phyloP scores from a whole-genome alignment of 495 filamentous ascomycete species.

The Cladorrhinum samala region DNA sequence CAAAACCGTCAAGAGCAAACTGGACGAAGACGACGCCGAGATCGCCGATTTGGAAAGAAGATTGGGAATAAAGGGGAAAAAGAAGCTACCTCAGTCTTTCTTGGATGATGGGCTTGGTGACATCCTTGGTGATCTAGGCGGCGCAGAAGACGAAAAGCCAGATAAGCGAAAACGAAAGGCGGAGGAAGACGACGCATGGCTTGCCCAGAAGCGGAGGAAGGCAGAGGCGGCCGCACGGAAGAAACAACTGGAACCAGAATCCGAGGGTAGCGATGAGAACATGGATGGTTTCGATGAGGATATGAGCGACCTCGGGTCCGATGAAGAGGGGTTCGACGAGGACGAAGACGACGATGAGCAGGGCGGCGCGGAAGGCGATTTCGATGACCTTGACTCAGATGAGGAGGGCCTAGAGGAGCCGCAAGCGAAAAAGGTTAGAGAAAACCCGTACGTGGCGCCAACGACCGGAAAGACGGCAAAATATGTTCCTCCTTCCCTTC shows the following conservation, averaged over 20 bases:
- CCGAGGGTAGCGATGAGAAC: conserved; percentile 26
- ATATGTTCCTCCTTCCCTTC: conserved; percentile 86
- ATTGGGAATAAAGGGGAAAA: conserved; percentile 76
- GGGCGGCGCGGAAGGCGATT: conserved; percentile 12
- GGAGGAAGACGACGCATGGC: conserved; percentile 49
- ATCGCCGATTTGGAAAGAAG: conserved; percentile 86
- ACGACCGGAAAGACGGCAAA: conserved; percentile 38
- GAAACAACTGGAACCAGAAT: conserved; percentile 15
- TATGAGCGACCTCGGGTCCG: no score
- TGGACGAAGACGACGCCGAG: conserved; percentile 74
- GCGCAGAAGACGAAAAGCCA: conserved; percentile 46
- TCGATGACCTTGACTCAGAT: conserved; percentile 31
- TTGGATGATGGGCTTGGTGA: conserved; percentile 82
- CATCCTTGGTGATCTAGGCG: conserved; percentile 64
- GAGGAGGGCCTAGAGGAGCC: conserved; percentile 6
- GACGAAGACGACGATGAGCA: conserved; percentile 22
- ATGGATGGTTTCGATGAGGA: conserved; percentile 23
- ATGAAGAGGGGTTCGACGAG: conserved; percentile 18
- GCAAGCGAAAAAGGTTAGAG: conserved; percentile 32
- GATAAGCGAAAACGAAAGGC: conserved; percentile 63
- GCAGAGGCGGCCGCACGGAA: conserved; percentile 25
- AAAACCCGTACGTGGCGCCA: conserved; percentile 50
- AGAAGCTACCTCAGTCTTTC: conserved; percentile 65
- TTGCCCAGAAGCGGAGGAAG: conserved; percentile 43
- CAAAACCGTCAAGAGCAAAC: conserved; percentile 53